Evolutionary conservation across 2,329 filamentous ascomycete species (phyloP).

Genomic region (Didymella sp.): DNA sequence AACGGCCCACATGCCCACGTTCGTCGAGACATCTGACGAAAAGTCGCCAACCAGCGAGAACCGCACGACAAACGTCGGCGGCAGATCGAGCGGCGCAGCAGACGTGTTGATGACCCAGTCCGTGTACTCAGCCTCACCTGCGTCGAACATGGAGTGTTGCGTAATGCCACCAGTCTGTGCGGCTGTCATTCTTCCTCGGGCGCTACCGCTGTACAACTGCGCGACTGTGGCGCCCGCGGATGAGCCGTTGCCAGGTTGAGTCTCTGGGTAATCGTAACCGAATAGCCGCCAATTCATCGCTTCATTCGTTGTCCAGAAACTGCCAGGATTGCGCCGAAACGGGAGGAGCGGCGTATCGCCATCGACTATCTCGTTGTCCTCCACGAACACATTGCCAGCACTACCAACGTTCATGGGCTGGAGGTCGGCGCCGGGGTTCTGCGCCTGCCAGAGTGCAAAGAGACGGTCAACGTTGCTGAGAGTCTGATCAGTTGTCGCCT

Average conservation of each 20-base stretch:
- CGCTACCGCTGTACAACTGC: conserved; percentile 32
- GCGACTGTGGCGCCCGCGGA: conserved; percentile 28
- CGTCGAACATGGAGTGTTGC: neutral
- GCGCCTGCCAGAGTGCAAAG: conserved; percentile 77
- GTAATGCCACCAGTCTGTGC: neutral
- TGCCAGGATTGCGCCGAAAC: conserved; percentile 32
- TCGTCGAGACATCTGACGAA: conserved; percentile 22
- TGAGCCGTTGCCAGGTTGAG: conserved; percentile 35
- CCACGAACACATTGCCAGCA: conserved; percentile 49
- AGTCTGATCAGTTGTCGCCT: neutral
- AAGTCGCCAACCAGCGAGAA: conserved; percentile 32
- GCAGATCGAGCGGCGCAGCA: conserved; percentile 17
- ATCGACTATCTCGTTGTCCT: conserved; percentile 52
- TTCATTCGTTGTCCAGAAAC: conserved; percentile 43
- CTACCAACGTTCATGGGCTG: conserved; percentile 51
- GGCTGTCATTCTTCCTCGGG: conserved; percentile 9
- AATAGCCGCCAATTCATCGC: conserved; percentile 34
- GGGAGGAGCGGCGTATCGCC: conserved; percentile 54
- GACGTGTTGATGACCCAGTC: conserved; percentile 38
- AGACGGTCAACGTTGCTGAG: conserved; percentile 45
- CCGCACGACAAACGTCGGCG: conserved; percentile 30
- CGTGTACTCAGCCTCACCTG: conserved; percentile 21
- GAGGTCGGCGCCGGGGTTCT: conserved; percentile 73
- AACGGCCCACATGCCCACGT: conserved; percentile 39
- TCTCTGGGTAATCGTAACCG: conserved; percentile 47